phyloP scores from a whole-genome alignment of 345 rosid species.

The Camelina neglecta region DNA sequence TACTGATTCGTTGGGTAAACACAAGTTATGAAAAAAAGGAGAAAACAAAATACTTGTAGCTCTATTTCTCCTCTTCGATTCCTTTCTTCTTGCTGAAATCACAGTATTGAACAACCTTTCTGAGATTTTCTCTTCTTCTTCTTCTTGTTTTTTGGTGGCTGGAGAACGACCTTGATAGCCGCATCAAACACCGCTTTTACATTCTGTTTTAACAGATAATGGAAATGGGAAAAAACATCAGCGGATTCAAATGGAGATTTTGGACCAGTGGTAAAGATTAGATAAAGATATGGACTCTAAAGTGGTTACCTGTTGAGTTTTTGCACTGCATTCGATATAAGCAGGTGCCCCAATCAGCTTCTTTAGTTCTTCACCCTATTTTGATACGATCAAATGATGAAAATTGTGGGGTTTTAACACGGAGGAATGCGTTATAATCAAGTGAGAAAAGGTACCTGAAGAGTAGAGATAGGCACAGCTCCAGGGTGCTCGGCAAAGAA shows the following conservation, averaged over 20 bases:
- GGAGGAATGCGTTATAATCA: neutral
- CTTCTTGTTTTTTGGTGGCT: conserved; percentile 86
- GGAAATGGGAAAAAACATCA: neutral
- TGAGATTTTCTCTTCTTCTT: conserved; percentile 73
- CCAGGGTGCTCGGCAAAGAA: conserved; percentile 77
- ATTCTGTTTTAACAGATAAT: conserved; percentile 54
- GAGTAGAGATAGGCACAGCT: conserved; percentile 70
- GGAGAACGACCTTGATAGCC: conserved; percentile 88
- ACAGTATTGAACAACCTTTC: conserved; percentile 76
- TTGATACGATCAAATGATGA: neutral
- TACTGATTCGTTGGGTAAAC: conserved; percentile 15
- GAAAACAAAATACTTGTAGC: neutral
- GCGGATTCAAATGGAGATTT: neutral
- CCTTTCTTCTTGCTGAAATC: conserved; percentile 29
- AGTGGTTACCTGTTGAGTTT: conserved; percentile 74
- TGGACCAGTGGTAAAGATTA: neutral
- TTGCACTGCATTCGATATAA: conserved; percentile 89
- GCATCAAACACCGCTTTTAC: conserved; percentile 90
- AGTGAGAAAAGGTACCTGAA: conserved; percentile 56
- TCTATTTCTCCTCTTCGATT: neutral
- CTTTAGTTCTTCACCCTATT: conserved; percentile 86
- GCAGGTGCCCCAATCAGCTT: conserved; percentile 80
- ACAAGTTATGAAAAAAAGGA: conserved; percentile 14
- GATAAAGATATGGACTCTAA: neutral
- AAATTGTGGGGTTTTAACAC: neutral